These are phyloP conservation scores for Claviceps sp. DNA, from an alignment of 2,329 filamentous ascomycete species.

Conservation along the genomic window DNA sequence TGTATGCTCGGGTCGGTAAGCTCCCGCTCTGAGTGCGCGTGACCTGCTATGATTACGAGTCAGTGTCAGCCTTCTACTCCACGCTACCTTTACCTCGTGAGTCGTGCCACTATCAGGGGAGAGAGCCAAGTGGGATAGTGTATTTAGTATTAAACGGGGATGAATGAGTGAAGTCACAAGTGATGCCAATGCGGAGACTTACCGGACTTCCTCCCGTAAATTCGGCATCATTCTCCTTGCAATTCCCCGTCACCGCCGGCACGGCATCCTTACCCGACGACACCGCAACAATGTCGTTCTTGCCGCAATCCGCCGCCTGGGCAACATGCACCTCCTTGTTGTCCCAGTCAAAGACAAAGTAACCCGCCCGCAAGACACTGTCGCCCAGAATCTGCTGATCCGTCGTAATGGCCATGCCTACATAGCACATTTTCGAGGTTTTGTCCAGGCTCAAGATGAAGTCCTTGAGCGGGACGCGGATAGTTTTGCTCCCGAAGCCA, in stretches of 20 bases:
- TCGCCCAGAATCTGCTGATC: slow-evolving; percentile 31
- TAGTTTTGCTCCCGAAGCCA: slow-evolving; percentile 26
- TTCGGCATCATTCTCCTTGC: slow-evolving; percentile 15
- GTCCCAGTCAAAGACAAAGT: slow-evolving; percentile 34
- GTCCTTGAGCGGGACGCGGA: slow-evolving; percentile 32
- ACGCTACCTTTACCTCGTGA: too few relatives aligned
- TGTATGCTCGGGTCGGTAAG: slow-evolving; percentile 9
- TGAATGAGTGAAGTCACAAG: too few relatives aligned
- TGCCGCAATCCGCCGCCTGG: slow-evolving; percentile 27
- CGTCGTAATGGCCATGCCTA: slow-evolving; percentile 26
- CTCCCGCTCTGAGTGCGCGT: slow-evolving; percentile 1
- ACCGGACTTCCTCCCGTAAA: slow-evolving; percentile 2
- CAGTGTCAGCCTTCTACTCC: background rate
- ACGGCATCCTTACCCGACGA: slow-evolving; percentile 20
- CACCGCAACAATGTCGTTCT: slow-evolving; percentile 23
- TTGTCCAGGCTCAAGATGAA: slow-evolving; percentile 32
- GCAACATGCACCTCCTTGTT: slow-evolving; percentile 27
- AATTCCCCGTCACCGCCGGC: slow-evolving; percentile 21
- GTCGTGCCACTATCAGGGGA: too few relatives aligned
- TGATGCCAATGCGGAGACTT: background rate
- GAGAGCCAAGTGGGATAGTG: too few relatives aligned
- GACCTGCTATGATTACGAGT: slow-evolving; percentile 2
- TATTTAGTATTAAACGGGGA: too few relatives aligned
- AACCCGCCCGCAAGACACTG: slow-evolving; percentile 28
- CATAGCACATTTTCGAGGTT: slow-evolving; percentile 23